phyloP scores from a whole-genome alignment of 768 basidiomycete genomes.

The Macrolepiota albuminosa region DNA sequence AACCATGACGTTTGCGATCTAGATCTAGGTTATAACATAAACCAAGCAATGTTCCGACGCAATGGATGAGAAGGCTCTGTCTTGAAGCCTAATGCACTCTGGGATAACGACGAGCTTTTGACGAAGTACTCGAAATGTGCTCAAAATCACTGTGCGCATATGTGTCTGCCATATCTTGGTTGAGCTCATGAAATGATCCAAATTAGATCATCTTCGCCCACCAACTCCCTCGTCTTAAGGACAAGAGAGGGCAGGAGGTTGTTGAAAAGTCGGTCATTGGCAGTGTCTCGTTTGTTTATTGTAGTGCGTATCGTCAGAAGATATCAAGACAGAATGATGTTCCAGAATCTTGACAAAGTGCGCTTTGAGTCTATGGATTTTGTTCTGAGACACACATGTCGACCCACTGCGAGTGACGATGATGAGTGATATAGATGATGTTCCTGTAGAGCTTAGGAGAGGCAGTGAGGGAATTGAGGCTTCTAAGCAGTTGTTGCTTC shows the following conservation, averaged over 20 bases:
- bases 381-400: too few relatives aligned
- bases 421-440: too few relatives aligned
- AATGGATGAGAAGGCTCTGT: conserved; percentile 90
- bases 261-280: conserved; percentile 50
- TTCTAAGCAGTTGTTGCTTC: too few relatives aligned
- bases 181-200: too few relatives aligned
- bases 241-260: conserved; percentile 55
- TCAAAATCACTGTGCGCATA: conserved; percentile 55
- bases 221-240: conserved; percentile 74
- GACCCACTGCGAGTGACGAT: too few relatives aligned
- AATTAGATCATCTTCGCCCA: conserved; percentile 75
- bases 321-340: too few relatives aligned
- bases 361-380: too few relatives aligned
- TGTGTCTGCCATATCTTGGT: background rate
- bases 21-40: conserved; percentile 91
- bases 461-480: too few relatives aligned
- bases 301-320: too few relatives aligned
- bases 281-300: too few relatives aligned
- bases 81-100: conserved; percentile 78
- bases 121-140: conserved; percentile 46
- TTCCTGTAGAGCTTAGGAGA: too few relatives aligned
- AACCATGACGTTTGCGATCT: background rate
- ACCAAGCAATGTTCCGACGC: conserved; percentile 91
- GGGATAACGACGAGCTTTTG: conserved; percentile 58
- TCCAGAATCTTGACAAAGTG: too few relatives aligned